Percentiles rank a stretch among this genome's conserved stretches.
phyloP scores from a whole-genome alignment of 2,329 filamentous ascomycete species.

The Endoconidiophora polonica region DNA sequence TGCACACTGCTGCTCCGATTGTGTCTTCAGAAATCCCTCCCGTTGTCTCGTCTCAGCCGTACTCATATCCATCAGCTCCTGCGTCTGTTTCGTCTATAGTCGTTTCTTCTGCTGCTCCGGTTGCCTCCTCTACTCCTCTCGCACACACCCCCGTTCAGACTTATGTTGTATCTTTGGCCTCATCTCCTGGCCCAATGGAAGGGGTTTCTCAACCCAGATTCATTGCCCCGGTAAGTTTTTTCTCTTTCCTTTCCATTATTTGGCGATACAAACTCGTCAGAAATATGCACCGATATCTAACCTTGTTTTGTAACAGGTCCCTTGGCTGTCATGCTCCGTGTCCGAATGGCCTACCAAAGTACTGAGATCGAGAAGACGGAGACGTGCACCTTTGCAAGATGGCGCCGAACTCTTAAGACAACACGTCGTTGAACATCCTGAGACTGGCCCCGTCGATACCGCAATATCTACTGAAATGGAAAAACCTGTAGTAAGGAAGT shows the following conservation, averaged over 20 bases:
- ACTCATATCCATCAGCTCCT: constrained; percentile 3
- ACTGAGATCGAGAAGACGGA: constrained; percentile 16
- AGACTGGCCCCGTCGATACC: not conserved
- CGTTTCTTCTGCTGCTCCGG: constrained; percentile 1
- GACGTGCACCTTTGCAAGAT: constrained; percentile 6
- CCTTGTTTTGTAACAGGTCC: constrained; percentile 26
- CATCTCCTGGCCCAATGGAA: not conserved
- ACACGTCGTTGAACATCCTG: constrained; percentile 10
- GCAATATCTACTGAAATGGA: not conserved
- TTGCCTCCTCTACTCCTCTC: not conserved
- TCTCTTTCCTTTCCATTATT: not conserved
- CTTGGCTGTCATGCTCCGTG: constrained; percentile 39
- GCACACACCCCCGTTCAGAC: not conserved
- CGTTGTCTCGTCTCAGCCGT: constrained; percentile 11
- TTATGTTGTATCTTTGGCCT: not conserved
- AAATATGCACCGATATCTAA: no score
- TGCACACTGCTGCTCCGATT: constrained; percentile 1
- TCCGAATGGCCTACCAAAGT: constrained; percentile 30
- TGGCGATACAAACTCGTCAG: no score
- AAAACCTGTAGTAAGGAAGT: not conserved
- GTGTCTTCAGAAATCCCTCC: constrained; percentile 5
- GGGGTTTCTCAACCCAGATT: not conserved
- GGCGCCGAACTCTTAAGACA: constrained; percentile 11
- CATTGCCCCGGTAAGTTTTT: not conserved
- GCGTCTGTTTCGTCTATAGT: constrained; percentile 6